Evolutionary conservation across 1,139 yeast genomes (phyloP), one percentile per base, ranked within the genome.

Genomic region (Magnusiomyces suaveolens): DNA sequence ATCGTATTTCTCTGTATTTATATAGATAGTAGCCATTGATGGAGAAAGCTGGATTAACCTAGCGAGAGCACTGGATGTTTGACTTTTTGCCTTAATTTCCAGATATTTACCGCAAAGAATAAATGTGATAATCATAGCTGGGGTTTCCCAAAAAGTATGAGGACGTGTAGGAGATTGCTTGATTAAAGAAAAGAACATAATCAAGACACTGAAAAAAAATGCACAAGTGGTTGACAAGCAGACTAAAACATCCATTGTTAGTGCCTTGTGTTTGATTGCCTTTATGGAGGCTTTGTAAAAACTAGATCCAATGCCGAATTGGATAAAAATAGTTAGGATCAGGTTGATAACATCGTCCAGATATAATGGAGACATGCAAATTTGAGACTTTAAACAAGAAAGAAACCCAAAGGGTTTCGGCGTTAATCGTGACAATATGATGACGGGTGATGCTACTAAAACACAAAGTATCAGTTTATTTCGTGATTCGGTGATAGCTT

Each of bases 201-300:
- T 78, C 26, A 82, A 68, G 0, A 85, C 64, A 0, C 97, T 88
- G 64, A 87, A 92, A 18, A 74, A 58, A 64, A 82, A 92, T 1
- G 97, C 87, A 33, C 87, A 81, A 52, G 84, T 73, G 0, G 97
- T 89, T 2, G 97, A 88, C 33, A 87, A 75, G 56, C 87, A 82
- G 41, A 94, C 92, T 59, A 94, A 75, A 1, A 90, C 88, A 69
- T 94, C 98, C 98, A 94, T 94, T 23, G 94, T 89, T n/a, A 97
- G 96, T 50, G 85, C 76, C 6, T 81, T 77, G 62, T 85, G 88
- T 55, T 73, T 73, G 20, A 89, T 59, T n/a, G 95, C 84, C 50
- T 77, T 78, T 63, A 71, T 74, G 12, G 94, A 80, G 57, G 87
- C 83, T 52, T 69, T 73, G 66, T 82, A 80, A 64, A 88, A 92